Percentiles rank a stretch among this genome's conserved stretches.
These are phyloP conservation scores for Bonia amplexicaulis DNA, from an alignment of 176 grass and related monocot genomes.

Conservation along the genomic window DNA sequence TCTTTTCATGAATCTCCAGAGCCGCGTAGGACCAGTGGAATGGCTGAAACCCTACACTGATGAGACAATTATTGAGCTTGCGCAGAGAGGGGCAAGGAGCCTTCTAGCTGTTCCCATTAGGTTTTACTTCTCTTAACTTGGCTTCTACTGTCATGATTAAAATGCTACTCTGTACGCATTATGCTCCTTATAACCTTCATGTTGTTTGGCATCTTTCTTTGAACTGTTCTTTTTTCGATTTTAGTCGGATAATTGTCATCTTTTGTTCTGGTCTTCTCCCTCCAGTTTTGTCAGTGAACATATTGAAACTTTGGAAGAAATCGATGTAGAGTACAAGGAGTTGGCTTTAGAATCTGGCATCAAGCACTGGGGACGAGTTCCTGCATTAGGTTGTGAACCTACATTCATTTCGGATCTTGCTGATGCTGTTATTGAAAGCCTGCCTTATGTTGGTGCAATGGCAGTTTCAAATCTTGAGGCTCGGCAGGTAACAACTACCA, in stretches of 20 bases:
- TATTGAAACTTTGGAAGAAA: conserved; percentile 99
- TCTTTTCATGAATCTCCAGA: conserved; percentile 53
- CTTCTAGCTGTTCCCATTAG: conserved; percentile 96
- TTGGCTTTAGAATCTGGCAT: conserved; percentile 94
- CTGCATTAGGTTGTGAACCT: conserved; percentile 76
- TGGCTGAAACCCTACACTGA: conserved; percentile 98
- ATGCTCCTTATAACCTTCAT: neutral
- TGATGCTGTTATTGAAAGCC: conserved; percentile 84
- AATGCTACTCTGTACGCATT: neutral
- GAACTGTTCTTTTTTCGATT: neutral
- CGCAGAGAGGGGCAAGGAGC: conserved; percentile 69
- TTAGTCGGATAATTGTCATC: neutral
- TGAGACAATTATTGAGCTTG: conserved; percentile 96
- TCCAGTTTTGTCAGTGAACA: conserved; percentile 98
- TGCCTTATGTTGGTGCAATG: conserved; percentile 98
- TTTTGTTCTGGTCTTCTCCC: conserved; percentile 15
- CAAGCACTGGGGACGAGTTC: conserved; percentile 86
- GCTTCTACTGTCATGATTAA: neutral
- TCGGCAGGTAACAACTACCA: conserved; percentile 75
- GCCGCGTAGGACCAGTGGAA: conserved; percentile 95
- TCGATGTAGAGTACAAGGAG: conserved; percentile 95
- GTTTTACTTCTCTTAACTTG: conserved; percentile 36
- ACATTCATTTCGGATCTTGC: conserved; percentile 80
- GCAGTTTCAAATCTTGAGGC: conserved; percentile 97
- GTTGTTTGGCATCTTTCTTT: neutral